A percentile compares a stretch with the other conserved stretches of the same genome.
Conservation (phyloP, 2,329 filamentous ascomycete species). For the Aaosphaeria pasadenensis region DNA sequence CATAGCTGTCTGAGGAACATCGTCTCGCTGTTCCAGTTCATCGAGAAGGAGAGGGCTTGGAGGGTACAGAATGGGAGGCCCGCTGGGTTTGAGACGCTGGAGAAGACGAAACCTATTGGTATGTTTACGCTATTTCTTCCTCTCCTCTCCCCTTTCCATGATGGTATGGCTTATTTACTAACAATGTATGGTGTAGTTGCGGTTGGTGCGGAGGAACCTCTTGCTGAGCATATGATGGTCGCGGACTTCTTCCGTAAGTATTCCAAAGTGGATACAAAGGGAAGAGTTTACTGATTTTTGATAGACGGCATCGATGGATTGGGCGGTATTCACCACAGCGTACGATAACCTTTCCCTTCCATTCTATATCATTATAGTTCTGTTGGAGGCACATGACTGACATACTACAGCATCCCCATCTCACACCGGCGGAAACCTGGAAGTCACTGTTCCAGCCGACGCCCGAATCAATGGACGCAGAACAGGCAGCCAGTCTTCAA, state of each 20-base stretch:
- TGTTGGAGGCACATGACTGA: neutral
- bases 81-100: slow-evolving; percentile 71
- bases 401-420: slow-evolving; percentile 43
- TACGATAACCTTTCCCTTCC: slow-evolving; percentile 15
- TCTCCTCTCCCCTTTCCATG: too few species aligned
- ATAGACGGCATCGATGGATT: slow-evolving; percentile 49
- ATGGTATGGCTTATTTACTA: neutral
- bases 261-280: neutral
- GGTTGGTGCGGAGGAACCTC: slow-evolving; percentile 78
- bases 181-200: slow-evolving; percentile 54
- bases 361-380: neutral
- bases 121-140: neutral
- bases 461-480: slow-evolving; percentile 25
- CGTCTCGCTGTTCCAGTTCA: slow-evolving; percentile 84
- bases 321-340: slow-evolving; percentile 47
- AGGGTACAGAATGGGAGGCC: slow-evolving; percentile 64
- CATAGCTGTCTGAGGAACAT: slow-evolving; percentile 80
- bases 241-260: slow-evolving; percentile 75
- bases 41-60: slow-evolving; percentile 88
- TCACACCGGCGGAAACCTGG: slow-evolving; percentile 48
- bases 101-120: slow-evolving; percentile 67
- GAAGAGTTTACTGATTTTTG: too few species aligned
- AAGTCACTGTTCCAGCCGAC: slow-evolving; percentile 42
- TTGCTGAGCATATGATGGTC: slow-evolving; percentile 75
- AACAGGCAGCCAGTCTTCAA: slow-evolving; percentile 33